These are phyloP conservation scores for Pilobolus umbonatus DNA, from an alignment of 192 early-diverging fungal genomes.

Conservation along the genomic window DNA sequence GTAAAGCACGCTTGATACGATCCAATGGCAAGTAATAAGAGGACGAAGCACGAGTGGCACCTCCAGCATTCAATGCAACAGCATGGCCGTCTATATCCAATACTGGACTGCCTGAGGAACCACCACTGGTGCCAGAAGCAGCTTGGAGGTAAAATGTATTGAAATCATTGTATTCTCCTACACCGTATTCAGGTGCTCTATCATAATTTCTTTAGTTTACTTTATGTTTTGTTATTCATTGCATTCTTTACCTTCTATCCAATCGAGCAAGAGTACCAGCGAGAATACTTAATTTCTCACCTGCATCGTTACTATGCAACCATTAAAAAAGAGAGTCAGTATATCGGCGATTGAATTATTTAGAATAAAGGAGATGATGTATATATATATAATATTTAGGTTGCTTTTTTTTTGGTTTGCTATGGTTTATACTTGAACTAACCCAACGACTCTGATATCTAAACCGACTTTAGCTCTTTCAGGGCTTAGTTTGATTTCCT, in stretches of 20 bases:
- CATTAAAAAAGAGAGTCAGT: background rate
- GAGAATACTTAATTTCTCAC: conserved; percentile 75
- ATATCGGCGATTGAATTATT: background rate
- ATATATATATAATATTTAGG: background rate
- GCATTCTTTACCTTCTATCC: conserved; percentile 47
- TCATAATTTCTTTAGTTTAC: background rate
- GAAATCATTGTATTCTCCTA: conserved; percentile 69
- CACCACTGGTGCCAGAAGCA: conserved; percentile 68
- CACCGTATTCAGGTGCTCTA: conserved; percentile 65
- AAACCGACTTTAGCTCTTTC: conserved; percentile 68
- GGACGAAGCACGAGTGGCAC: conserved; percentile 61
- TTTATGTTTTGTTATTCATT: background rate
- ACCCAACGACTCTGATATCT: conserved; percentile 73
- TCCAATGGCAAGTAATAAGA: conserved; percentile 76
- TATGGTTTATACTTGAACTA: conserved; percentile 7
- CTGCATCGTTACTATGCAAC: conserved; percentile 57
- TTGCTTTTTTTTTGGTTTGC: background rate
- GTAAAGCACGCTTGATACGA: conserved; percentile 62
- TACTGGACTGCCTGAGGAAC: conserved; percentile 74
- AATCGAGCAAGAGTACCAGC: conserved; percentile 68
- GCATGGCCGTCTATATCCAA: conserved; percentile 73
- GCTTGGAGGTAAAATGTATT: conserved; percentile 83
- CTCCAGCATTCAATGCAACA: conserved; percentile 72
- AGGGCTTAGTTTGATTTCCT: conserved; percentile 63
- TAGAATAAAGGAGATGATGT: background rate